Conservation (phyloP, 2,329 filamentous ascomycete species). For the Teratosphaeria epicoccoides region DNA sequence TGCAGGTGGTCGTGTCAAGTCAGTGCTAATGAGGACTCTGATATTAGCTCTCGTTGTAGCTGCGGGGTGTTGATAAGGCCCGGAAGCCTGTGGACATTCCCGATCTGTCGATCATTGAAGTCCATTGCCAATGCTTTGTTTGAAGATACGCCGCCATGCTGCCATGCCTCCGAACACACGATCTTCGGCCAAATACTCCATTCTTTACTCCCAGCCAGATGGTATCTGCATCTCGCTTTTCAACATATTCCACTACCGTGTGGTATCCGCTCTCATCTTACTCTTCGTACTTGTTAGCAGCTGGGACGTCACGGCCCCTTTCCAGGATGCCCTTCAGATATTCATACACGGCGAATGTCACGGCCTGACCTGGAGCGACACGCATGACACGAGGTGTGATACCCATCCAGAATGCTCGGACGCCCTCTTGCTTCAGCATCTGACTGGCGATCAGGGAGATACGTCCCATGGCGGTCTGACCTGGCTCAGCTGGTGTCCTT, state of each 20-base stretch:
- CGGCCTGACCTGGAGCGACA: conserved; percentile 87
- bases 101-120: not conserved
- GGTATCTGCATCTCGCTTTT: not conserved
- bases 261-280: conserved; percentile 18
- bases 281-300: conserved; percentile 41
- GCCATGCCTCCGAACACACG: not conserved
- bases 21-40: no score
- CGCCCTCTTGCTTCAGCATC: conserved; percentile 70
- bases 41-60: not conserved
- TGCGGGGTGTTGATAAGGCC: conserved; percentile 5
- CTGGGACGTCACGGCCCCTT: conserved; percentile 36
- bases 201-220: not conserved
- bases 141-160: not conserved
- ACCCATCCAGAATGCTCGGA: conserved; percentile 95
- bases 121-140: not conserved
- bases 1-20: no score
- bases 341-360: conserved; percentile 53
- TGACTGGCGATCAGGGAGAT: conserved; percentile 62
- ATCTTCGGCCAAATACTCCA: not conserved
- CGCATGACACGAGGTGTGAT: conserved; percentile 97
- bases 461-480: conserved; percentile 67
- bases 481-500: conserved; percentile 67
- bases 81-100: conserved; percentile 2
- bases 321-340: conserved; percentile 41
- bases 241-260: not conserved